Evolutionary conservation across 352 stramenopile species (phyloP), one percentile per base, ranked within the genome.

Genomic region (Phytopythium ostracodes): DNA sequence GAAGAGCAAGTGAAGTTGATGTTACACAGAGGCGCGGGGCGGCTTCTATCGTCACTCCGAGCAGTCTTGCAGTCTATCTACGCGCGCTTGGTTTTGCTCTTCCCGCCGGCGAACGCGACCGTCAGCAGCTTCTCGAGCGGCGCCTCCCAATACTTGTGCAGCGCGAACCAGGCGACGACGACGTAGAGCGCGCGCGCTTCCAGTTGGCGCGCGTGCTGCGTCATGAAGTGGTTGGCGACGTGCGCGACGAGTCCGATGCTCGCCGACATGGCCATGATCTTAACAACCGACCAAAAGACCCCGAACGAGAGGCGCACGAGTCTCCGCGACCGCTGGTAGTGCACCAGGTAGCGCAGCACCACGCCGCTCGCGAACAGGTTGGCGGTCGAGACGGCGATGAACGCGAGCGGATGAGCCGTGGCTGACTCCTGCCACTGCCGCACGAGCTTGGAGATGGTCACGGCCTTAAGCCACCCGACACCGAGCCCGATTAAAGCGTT

Each of bases 101-200:
- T 10, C 22, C 27, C 24, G 29, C 50, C 17, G 60, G 56, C 65
- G 49, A 79, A 56, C 10, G 60, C 18, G 18, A 68, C 24, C 36
- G 70, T 47, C 29, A 90, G 62, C 33, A 84, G 59, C 6, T 67
- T 57, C n/a, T 63, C 55, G 20, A 90, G 52, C 17, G 81, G 44
- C 24, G 71, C 67, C 61, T 84, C 84, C 78, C 76, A 91, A 56
- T 91, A 91, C 47, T 89, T 89, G 69, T 90, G 52, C 22, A 91
- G 70, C 29, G 76, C 70, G 56, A 87, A 89, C 76, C 78, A 89
- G n/a, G 80, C 77, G 49, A 91, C 73, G 27, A 71, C 72, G 42
- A 84, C 79, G 60, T 89, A 87, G n/a, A 91, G 70, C 31, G 67
- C 67, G 17, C 63, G 66, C 22, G 77, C 81, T 49, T 91, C 81